A percentile compares a stretch with the other conserved stretches of the same genome.
These are phyloP conservation scores for Elsinoe ampelina DNA, from an alignment of 2,329 filamentous ascomycete species.

Conservation along the genomic window DNA sequence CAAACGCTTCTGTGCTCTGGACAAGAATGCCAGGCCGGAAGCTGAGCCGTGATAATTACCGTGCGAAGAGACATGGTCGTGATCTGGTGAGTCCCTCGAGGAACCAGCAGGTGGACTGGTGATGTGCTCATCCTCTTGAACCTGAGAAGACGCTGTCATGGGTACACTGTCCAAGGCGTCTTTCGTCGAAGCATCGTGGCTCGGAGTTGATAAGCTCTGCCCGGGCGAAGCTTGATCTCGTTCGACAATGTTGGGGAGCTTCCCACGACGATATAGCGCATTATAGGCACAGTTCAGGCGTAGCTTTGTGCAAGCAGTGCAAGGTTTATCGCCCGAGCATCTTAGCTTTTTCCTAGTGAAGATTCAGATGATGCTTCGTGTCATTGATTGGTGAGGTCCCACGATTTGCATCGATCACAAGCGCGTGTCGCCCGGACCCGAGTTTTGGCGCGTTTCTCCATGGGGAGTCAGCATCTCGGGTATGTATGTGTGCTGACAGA, in stretches of 20 bases:
- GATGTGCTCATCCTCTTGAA: no score
- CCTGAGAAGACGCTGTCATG: no score
- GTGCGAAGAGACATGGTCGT: background rate
- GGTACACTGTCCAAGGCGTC: no score
- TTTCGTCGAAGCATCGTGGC: background rate
- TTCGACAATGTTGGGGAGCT: background rate
- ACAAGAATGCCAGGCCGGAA: slow-evolving; percentile 8
- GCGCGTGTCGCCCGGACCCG: slow-evolving; percentile 9
- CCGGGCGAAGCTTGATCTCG: background rate
- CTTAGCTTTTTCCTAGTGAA: slow-evolving; percentile 6
- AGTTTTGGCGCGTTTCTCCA: background rate
- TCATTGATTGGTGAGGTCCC: background rate
- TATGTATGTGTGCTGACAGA: background rate
- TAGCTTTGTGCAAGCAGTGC: background rate
- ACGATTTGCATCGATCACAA: slow-evolving; percentile 14
- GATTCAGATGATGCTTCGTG: background rate
- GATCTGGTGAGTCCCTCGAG: slow-evolving; percentile 4
- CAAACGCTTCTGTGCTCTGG: background rate
- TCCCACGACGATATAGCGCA: slow-evolving; percentile 9
- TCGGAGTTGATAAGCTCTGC: background rate
- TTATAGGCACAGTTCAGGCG: background rate
- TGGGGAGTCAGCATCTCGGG: background rate
- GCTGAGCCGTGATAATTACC: slow-evolving; percentile 12
- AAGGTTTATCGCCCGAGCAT: slow-evolving; percentile 2
- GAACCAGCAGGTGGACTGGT: background rate